Conservation (phyloP, 2,329 filamentous ascomycete genomes). For the Pestalotiopsis sp. region DNA sequence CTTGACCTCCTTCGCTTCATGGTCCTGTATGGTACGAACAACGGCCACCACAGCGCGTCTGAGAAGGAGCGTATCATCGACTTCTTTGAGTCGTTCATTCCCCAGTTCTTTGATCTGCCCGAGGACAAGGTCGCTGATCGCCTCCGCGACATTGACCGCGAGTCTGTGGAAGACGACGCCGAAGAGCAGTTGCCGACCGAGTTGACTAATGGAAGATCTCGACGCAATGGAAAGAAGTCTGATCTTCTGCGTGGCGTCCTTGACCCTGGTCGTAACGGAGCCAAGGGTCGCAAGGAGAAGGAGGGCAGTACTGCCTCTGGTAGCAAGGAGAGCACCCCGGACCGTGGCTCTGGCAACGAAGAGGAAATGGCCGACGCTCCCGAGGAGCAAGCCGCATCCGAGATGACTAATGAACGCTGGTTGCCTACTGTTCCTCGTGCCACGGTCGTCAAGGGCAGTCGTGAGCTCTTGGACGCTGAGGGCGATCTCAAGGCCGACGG, state of each 20-base stretch:
- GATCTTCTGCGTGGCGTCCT: constrained; percentile 85
- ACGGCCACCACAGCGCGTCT: constrained; percentile 70
- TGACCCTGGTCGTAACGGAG: constrained; percentile 74
- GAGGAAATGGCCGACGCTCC: constrained; percentile 71
- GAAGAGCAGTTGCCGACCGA: constrained; percentile 75
- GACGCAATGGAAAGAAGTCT: constrained; percentile 76
- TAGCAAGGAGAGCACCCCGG: constrained; percentile 89
- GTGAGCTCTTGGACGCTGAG: constrained; percentile 58
- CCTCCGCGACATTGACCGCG: constrained; percentile 70
- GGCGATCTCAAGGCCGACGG: constrained; percentile 75
- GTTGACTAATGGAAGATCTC: constrained; percentile 67
- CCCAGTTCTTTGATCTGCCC: constrained; percentile 75
- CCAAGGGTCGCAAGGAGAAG: constrained; percentile 71
- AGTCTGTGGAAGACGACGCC: constrained; percentile 76
- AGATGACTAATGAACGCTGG: constrained; percentile 67
- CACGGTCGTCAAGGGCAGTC: constrained; percentile 57
- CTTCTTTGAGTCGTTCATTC: constrained; percentile 78
- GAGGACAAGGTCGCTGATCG: constrained; percentile 70
- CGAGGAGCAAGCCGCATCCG: constrained; percentile 61
- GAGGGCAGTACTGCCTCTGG: constrained; percentile 77
- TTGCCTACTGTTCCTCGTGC: constrained; percentile 63
- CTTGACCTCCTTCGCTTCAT: constrained; percentile 64
- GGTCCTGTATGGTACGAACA: constrained; percentile 67
- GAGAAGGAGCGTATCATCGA: constrained; percentile 76
- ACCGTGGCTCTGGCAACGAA: constrained; percentile 75